Evolutionary conservation across 2,329 filamentous ascomycete species (phyloP).

Genomic region (Calonectria henricotiae): DNA sequence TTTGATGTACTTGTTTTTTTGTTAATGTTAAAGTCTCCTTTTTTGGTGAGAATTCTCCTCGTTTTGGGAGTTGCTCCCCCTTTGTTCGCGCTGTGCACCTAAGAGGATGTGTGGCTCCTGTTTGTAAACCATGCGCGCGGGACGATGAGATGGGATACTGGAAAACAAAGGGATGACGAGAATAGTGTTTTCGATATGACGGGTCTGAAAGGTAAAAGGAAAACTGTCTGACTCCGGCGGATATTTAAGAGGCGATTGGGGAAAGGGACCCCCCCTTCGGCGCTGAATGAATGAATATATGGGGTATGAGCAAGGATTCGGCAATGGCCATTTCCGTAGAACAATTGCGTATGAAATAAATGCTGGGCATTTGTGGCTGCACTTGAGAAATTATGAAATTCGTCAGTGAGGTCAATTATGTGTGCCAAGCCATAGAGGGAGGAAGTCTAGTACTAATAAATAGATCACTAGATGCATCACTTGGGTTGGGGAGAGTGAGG

Average conservation of each 20-base stretch:
- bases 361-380: background rate
- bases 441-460: no score
- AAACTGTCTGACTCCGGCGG: slow-evolving; percentile 1
- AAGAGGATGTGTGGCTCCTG: slow-evolving; percentile 22
- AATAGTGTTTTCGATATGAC: background rate
- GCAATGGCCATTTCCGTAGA: background rate
- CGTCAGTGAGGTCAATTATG: background rate
- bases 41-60: slow-evolving; percentile 27
- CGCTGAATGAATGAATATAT: background rate
- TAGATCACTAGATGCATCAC: no score
- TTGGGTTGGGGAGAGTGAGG: no score
- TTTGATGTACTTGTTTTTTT: slow-evolving; percentile 33
- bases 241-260: slow-evolving; percentile 10
- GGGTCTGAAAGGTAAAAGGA: background rate
- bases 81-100: slow-evolving; percentile 27
- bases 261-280: background rate
- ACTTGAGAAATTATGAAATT: background rate
- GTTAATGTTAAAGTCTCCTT: slow-evolving; percentile 29
- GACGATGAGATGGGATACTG: background rate
- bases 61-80: slow-evolving; percentile 29
- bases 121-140: background rate
- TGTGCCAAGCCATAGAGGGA: no score
- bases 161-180: background rate
- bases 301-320: slow-evolving; percentile 1
- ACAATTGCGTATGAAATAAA: slow-evolving; percentile 15